Base-by-base conservation (phyloP, 805 yeast species). In the Kuraishia piskuri region DNA sequence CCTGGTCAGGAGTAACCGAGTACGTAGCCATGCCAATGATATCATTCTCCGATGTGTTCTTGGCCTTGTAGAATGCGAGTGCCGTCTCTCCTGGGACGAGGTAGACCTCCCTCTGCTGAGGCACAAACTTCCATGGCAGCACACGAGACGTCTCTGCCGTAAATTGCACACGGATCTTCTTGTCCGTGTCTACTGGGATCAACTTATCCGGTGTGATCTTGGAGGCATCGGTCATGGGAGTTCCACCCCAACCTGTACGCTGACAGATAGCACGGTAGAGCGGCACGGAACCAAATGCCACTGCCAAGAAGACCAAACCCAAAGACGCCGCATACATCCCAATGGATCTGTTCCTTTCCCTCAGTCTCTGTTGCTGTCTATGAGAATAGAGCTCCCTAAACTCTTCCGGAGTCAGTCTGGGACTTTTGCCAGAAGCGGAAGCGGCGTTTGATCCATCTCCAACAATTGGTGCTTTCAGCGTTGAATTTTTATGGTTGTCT, bases 1-100 rank as follows among this genome's bases (percentile, higher is more conserved):
- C 96, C 61, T 89, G 92, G 59, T 94, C 97, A 0, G 99, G 99
- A 0, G 96, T 82, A 50, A 94, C 97, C 4, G 96, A 86, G 68
- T 94, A 94, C 0, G 99, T 94, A 2, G 99, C 99, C 96, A 94
- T 94, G 7, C 99, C 99, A 52, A 94, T 89, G 48, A 94, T 88
- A 66, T 94, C 98, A 61, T 88, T 88, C 55, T 85, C 84, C 48
- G 96, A 82, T 56, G 74, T 74, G 65, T 94, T 94, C 68, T 84
- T 88, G 22, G 99, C 99, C 67, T 84, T 87, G 73, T 90, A 94
- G 66, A 94, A 94, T 0, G 96, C 97, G 56, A 94, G 73, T 0
- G 99, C 99, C 2, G 99, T 94, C 69, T 94, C 99, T 22, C 99
- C 99, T 0, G 99, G 99, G 9, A 90, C 83, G 22, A 94, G 86